Evolutionary conservation across 2,329 filamentous ascomycete species (phyloP).

Genomic region (Trichoderma afroharzianum): DNA sequence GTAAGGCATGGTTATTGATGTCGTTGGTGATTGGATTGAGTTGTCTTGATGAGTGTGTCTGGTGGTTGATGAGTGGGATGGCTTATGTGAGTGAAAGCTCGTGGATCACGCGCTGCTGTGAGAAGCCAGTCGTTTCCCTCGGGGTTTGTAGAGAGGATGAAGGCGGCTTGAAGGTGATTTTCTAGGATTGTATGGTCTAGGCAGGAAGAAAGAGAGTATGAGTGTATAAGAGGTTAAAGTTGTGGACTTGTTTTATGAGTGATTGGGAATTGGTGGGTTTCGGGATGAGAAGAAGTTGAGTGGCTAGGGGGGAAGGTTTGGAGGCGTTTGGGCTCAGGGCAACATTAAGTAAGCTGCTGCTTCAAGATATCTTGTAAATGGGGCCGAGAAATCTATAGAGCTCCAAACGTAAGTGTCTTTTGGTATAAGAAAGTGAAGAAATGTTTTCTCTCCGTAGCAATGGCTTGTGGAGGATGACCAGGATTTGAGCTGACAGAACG

Average conservation of each 20-base stretch:
- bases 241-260: neutral
- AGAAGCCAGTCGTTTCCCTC: neutral
- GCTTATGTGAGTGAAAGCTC: neutral
- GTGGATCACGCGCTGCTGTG: neutral
- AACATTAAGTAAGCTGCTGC: conserved; percentile 2
- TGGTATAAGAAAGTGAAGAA: neutral
- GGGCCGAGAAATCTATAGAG: neutral
- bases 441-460: neutral
- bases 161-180: neutral
- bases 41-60: neutral
- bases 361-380: neutral
- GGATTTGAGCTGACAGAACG: neutral
- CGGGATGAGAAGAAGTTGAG: neutral
- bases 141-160: neutral
- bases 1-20: conserved; percentile 66
- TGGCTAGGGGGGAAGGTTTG: neutral
- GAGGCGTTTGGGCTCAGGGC: neutral
- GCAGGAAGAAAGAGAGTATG: neutral
- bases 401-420: neutral
- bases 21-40: neutral
- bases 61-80: neutral
- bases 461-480: no score
- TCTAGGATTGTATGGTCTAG: neutral
- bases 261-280: neutral
- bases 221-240: neutral